Evolutionary conservation across 1,139 yeast species (phyloP), one percentile per base, ranked within the genome.

Genomic region (Suhomyces ambrosiae): DNA sequence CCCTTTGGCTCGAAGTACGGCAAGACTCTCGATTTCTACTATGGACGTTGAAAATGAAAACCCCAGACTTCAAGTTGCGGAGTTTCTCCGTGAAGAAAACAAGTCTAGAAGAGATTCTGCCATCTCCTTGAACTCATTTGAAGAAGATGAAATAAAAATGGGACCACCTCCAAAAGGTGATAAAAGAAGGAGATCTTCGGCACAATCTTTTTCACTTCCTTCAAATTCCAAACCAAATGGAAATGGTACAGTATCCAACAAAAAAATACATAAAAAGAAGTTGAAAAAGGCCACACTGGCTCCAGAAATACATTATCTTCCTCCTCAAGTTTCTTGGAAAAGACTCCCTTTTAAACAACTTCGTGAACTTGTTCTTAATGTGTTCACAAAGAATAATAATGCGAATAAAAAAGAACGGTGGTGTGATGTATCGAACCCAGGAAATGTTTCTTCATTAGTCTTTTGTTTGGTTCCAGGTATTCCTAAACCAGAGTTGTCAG

Each of bases 391-490:
- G 18, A 22, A 27, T 17, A 31, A 4, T 12, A n/a, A n/a, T 12
- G 4, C 12, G 14, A 14, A 21, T 7, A 25, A 30, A 16, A 33
- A 28, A 27, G 19, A 30, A 1, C 28, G 31, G 17, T 45, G 46
- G 43, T 35, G 30, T 18, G 30, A 33, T 13, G 18, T 46, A 11
- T 14, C 21, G 10, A 35, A 41, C 21, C 23, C 30, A 4, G 18
- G 37, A 7, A 45, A 45, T 22, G 34, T 49, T 9, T 27, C 40
- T 16, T 76, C 77, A 37, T 74, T 83, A 3, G 80, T 86, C 1
- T 65, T 80, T n/a, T 63, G 87, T 9, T 63, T 82, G 38, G 73
- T 79, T 3, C 88, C 92, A 0, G 95, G 95, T 0, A 54, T 88
- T 3, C 68, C 73, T n/a, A 38, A 33, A 4, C 35, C 35, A 5